Evolutionary conservation across 768 basidiomycete species (phyloP).

Genomic region (Lactarius hatsudake): DNA sequence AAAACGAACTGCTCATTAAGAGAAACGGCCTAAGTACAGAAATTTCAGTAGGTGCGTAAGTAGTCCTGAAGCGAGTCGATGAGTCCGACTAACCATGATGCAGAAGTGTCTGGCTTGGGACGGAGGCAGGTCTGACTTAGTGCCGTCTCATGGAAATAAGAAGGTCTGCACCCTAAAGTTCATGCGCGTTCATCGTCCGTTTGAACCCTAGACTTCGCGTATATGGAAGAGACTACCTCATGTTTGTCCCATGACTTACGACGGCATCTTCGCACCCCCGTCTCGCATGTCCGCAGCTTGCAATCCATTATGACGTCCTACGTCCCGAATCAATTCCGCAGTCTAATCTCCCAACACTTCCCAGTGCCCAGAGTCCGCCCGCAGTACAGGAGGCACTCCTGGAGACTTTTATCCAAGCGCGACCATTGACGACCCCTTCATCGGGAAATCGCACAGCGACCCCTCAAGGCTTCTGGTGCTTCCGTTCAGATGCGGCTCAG

Average conservation of each 20-base stretch:
- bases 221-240: not conserved
- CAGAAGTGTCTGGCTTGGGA: not conserved
- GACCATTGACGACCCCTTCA: not conserved
- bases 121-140: not conserved
- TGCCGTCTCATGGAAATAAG: not conserved
- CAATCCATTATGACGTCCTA: not conserved
- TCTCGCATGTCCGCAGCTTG: not conserved
- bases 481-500: not conserved
- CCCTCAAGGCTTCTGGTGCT: not conserved
- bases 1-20: slow-evolving; percentile 37
- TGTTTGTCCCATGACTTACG: not conserved
- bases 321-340: not conserved
- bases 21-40: not conserved
- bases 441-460: not conserved
- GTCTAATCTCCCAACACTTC: not conserved
- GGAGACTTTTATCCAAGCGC: not conserved
- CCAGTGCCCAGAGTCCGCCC: not conserved
- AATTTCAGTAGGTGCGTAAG: not conserved
- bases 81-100: not conserved
- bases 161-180: not conserved
- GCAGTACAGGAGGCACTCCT: not conserved
- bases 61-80: not conserved
- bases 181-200: not conserved
- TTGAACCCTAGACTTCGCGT: not conserved
- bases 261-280: not conserved